Conservation (phyloP, 805 yeast genomes). For the Kodamaea kakaduensis region DNA sequence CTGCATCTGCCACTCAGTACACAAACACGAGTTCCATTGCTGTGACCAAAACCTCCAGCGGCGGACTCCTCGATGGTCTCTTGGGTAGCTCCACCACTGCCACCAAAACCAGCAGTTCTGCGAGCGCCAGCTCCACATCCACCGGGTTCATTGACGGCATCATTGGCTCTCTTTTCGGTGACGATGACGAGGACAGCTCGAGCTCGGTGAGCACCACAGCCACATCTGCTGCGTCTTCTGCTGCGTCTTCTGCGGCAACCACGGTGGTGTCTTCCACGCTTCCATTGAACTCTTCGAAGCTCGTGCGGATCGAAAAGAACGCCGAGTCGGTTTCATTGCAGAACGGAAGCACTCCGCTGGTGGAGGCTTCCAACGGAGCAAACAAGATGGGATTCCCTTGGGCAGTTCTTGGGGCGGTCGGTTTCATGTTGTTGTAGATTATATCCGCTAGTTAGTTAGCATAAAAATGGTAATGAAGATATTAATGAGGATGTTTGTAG, state of each 20-base stretch:
- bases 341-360: constrained; percentile 10
- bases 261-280: constrained; percentile 7
- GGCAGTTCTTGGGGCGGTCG: constrained; percentile 6
- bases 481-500: constrained; percentile 6
- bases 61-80: background rate
- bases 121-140: constrained; percentile 5
- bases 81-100: constrained; percentile 2
- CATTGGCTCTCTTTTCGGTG: constrained; percentile 6
- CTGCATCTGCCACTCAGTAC: constrained; percentile 7
- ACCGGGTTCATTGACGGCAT: constrained; percentile 7
- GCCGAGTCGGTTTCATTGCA: constrained; percentile 8
- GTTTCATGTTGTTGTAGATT: constrained; percentile 14
- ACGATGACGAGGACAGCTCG: constrained; percentile 3
- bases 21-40: constrained; percentile 6
- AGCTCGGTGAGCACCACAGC: constrained; percentile 4
- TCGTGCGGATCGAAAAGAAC: background rate
- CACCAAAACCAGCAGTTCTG: constrained; percentile 4
- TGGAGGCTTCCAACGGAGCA: constrained; percentile 14
- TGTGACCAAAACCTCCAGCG: constrained; percentile 9
- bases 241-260: constrained; percentile 2
- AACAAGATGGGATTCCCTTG: constrained; percentile 2
- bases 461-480: background rate
- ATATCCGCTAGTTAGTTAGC: constrained; percentile 1
- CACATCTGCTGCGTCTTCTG: constrained; percentile 4
- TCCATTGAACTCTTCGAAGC: constrained; percentile 3